Conservation (phyloP, 148 eudicot genomes). For the Persicaria tinctoria region DNA sequence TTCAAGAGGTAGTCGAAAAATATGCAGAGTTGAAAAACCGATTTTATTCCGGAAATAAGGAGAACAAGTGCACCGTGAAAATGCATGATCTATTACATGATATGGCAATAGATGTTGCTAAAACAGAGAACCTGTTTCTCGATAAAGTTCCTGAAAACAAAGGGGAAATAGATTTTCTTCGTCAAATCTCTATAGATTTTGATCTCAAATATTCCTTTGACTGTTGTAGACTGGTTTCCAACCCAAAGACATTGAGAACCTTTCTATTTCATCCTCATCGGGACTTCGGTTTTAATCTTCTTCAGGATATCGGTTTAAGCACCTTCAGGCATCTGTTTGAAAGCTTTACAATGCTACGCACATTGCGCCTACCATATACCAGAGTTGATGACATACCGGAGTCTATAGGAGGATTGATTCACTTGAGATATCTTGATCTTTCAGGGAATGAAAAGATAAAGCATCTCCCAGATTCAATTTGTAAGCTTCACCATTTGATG, state of each 20-base stretch:
- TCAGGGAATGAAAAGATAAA: background rate
- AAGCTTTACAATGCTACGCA: slow-evolving; percentile 1
- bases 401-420: background rate
- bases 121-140: too few species aligned
- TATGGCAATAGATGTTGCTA: background rate
- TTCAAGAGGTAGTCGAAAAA: background rate
- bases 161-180: background rate
- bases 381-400: background rate
- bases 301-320: background rate
- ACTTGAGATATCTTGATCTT: background rate
- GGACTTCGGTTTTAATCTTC: too few species aligned
- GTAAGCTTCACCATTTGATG: background rate
- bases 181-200: background rate
- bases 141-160: too few species aligned
- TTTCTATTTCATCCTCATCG: background rate
- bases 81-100: slow-evolving; percentile 2
- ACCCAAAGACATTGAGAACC: background rate
- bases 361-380: background rate
- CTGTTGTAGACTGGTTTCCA: background rate
- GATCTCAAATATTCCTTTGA: background rate
- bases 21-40: too few species aligned
- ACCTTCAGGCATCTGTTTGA: background rate
- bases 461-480: background rate
- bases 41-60: too few species aligned
- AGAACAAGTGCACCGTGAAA: too few species aligned